phyloP scores from a whole-genome alignment of 164 flowering plant genomes.

The Aristolochia fimbriata region DNA sequence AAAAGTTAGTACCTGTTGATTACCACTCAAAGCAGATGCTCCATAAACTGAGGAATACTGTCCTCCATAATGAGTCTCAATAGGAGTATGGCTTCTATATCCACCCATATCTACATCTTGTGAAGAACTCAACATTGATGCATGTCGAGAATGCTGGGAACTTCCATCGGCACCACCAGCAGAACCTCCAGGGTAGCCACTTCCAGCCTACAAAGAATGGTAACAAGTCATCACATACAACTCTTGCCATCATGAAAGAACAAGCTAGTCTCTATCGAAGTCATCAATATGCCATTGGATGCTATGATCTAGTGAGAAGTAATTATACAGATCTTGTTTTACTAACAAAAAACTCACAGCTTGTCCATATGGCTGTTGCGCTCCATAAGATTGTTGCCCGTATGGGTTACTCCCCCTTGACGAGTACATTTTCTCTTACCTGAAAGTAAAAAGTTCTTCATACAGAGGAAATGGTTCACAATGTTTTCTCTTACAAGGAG shows the following conservation, averaged over 20 bases:
- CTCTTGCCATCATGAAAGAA: background rate
- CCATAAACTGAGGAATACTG: constrained; percentile 72
- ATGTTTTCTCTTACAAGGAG: too few species aligned
- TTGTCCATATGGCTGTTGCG: constrained; percentile 65
- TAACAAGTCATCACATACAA: background rate
- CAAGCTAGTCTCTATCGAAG: background rate
- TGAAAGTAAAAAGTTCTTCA: too few species aligned
- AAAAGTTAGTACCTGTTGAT: constrained; percentile 41
- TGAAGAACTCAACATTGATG: constrained; percentile 40
- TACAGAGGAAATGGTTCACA: too few species aligned
- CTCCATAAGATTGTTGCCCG: constrained; percentile 60
- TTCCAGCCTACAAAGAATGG: constrained; percentile 32
- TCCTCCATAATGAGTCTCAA: constrained; percentile 59
- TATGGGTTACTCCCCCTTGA: constrained; percentile 55
- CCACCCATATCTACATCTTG: constrained; percentile 63
- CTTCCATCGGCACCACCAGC: constrained; percentile 41
- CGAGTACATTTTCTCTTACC: constrained; percentile 20
- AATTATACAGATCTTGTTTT: background rate
- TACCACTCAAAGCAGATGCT: constrained; percentile 35
- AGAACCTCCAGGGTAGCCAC: constrained; percentile 40
- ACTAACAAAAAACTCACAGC: constrained; percentile 28
- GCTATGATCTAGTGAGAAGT: background rate
- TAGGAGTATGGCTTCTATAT: constrained; percentile 46
- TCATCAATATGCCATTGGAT: background rate
- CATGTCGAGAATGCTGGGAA: constrained; percentile 44